phyloP scores from a whole-genome alignment of 108 stramenopile genomes.

The Seminavis robusta region DNA sequence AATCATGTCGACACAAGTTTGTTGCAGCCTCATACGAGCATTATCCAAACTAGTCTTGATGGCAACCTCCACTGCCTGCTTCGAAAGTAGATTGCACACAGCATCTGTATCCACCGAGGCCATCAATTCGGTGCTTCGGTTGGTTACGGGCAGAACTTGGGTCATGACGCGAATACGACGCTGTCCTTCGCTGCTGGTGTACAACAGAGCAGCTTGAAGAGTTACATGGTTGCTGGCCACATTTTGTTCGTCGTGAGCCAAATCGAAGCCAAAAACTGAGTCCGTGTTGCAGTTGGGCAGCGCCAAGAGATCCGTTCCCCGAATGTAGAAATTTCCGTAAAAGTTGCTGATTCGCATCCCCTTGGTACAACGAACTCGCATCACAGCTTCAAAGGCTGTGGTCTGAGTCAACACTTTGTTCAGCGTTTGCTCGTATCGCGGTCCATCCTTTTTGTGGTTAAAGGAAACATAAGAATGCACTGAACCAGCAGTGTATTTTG shows the following conservation, averaged over 20 bases:
- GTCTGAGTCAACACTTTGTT: constrained; percentile 68
- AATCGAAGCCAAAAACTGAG: constrained; percentile 90
- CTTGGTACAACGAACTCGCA: constrained; percentile 94
- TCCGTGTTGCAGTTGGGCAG: constrained; percentile 94
- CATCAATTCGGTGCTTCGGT: constrained; percentile 72
- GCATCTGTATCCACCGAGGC: constrained; percentile 79
- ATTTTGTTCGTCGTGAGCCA: constrained; percentile 90
- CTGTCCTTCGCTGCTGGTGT: constrained; percentile 93
- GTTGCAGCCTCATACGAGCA: constrained; percentile 85
- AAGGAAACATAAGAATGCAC: constrained; percentile 92
- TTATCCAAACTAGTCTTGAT: constrained; percentile 88
- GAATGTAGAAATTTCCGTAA: constrained; percentile 97
- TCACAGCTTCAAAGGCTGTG: constrained; percentile 96
- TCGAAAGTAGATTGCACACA: constrained; percentile 74
- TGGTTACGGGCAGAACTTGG: constrained; percentile 85
- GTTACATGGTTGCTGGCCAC: constrained; percentile 78
- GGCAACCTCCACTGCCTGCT: constrained; percentile 88
- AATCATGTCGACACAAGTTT: constrained; percentile 77
- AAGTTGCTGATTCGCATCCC: constrained; percentile 94
- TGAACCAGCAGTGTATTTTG: constrained; percentile 87
- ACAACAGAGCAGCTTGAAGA: constrained; percentile 94
- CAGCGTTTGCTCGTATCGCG: constrained; percentile 81
- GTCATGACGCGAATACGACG: constrained; percentile 98
- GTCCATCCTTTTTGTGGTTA: constrained; percentile 67
- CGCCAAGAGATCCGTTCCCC: constrained; percentile 95